Conservation (phyloP, 2,329 filamentous ascomycete species). For the Alternaria infectoria region DNA sequence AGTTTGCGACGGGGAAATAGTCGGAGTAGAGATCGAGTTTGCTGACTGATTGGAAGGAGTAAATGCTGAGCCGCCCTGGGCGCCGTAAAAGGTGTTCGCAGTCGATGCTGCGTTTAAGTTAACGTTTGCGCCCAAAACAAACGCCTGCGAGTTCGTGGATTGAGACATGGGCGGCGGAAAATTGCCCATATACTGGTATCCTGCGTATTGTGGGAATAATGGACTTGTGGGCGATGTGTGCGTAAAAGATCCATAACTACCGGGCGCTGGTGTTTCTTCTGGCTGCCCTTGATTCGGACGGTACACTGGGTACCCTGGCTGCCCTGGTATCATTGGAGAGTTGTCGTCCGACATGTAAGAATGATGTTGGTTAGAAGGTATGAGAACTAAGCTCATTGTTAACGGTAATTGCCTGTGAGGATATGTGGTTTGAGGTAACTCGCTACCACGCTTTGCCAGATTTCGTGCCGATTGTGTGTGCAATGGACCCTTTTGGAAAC, state of each 20-base stretch:
- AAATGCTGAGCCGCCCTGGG: background rate
- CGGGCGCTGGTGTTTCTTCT: background rate
- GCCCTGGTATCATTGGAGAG: background rate
- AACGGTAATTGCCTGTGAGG: background rate
- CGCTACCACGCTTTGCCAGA: background rate
- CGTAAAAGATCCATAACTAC: background rate
- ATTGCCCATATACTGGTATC: background rate
- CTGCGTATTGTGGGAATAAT: background rate
- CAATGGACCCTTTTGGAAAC: background rate
- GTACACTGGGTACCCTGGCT: background rate
- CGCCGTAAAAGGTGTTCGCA: background rate
- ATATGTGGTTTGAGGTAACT: background rate
- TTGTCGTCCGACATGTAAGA: background rate
- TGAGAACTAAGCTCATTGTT: conserved; percentile 1
- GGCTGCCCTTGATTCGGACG: background rate
- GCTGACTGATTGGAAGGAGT: background rate
- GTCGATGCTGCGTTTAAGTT: background rate
- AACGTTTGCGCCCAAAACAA: background rate
- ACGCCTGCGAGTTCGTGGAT: background rate
- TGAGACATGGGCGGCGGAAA: background rate
- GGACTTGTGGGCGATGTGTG: background rate
- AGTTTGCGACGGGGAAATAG: conserved; percentile 1
- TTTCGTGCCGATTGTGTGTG: background rate
- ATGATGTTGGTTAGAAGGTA: background rate
- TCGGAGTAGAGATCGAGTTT: background rate